Base-by-base conservation (phyloP, 192 early-diverging fungal genomes). In the Phlyctochytrium planicorne region DNA sequence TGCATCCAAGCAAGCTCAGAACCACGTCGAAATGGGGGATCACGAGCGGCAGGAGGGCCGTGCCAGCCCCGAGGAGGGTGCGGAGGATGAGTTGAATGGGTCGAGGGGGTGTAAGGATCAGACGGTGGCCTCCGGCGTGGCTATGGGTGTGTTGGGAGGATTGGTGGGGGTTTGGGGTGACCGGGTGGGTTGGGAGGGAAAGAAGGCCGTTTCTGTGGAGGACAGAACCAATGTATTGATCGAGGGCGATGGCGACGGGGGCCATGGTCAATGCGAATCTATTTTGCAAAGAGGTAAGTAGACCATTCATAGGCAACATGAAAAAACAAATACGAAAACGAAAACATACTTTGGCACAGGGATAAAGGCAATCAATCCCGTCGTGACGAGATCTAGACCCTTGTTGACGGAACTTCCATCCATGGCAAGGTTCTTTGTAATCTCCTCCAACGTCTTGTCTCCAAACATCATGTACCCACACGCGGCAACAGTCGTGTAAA, bases 391-490 rank as follows among this genome's bases (percentile, higher is more conserved):
- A 20, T 47, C 20, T 20, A 47, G 6, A 6, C 40, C 6, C 40
- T 6, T 6, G 40, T 47, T 47, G 10, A 47, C 40, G 40, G 10
- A 14, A 14, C 10, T 20, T 6, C 40, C 40, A 47, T 6, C 10
- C 40, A 20, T 20, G 40, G 40, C 40, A 47, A 47, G 40, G 40
- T 47, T 47, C 40, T 47, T 47, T 6, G 40, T 47, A 47, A 47
- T 47, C 20, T 47, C 40, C 40, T 47, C 40, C 40, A 47, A 20
- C 6, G 40, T 65, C 27, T 64, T 71, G 30, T 76, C 63, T 0
- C 90, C 90, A 86, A 91, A 91, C 89, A 90, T 91, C 16, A 74
- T 3, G 70, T 91, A 91, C 12, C 90, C 90, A 40, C 72, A 59
- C 6, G 68, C 59, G 1, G 80, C 84, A 56, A 91, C 74, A 3